Conservation (phyloP, 352 stramenopile genomes). For the Pythium brachiatum region DNA sequence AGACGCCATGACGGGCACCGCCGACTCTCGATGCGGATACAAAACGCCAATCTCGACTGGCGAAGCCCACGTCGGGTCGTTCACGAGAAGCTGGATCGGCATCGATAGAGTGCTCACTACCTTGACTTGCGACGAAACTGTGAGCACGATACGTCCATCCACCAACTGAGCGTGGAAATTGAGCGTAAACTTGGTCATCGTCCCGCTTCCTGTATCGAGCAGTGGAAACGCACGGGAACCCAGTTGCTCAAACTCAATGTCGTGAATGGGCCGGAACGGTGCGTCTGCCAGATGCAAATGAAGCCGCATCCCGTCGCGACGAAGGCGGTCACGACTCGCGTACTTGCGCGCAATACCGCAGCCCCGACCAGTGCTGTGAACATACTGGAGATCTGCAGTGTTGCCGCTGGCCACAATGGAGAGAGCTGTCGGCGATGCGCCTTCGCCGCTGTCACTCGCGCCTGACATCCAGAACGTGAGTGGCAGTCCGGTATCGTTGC, state of each 20-base stretch:
- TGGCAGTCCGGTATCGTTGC: slow-evolving; percentile 71
- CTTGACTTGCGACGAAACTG: slow-evolving; percentile 80
- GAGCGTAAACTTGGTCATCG: slow-evolving; percentile 54
- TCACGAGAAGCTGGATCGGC: slow-evolving; percentile 73
- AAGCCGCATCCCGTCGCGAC: slow-evolving; percentile 48
- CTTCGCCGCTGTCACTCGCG: slow-evolving; percentile 18
- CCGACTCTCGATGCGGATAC: slow-evolving; percentile 52
- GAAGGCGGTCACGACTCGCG: slow-evolving; percentile 44
- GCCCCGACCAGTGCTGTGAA: slow-evolving; percentile 54
- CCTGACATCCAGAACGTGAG: slow-evolving; percentile 69
- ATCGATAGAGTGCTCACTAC: slow-evolving; percentile 66
- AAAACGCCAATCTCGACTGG: slow-evolving; percentile 74
- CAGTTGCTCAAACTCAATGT: slow-evolving; percentile 81
- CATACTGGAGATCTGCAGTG: slow-evolving; percentile 63
- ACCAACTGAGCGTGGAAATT: slow-evolving; percentile 68
- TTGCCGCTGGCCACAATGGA: slow-evolving; percentile 41
- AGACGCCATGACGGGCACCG: slow-evolving; percentile 67
- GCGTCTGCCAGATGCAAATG: slow-evolving; percentile 59
- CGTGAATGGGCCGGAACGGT: slow-evolving; percentile 67
- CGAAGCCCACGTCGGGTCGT: slow-evolving; percentile 71
- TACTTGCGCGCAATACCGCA: slow-evolving; percentile 73
- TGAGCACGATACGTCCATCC: slow-evolving; percentile 74
- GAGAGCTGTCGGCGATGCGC: background rate
- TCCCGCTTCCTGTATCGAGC: slow-evolving; percentile 39
- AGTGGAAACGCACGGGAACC: slow-evolving; percentile 64